These are phyloP conservation scores for Pseudogymnoascus sp. DNA, from an alignment of 2,329 filamentous ascomycete species.

Conservation along the genomic window DNA sequence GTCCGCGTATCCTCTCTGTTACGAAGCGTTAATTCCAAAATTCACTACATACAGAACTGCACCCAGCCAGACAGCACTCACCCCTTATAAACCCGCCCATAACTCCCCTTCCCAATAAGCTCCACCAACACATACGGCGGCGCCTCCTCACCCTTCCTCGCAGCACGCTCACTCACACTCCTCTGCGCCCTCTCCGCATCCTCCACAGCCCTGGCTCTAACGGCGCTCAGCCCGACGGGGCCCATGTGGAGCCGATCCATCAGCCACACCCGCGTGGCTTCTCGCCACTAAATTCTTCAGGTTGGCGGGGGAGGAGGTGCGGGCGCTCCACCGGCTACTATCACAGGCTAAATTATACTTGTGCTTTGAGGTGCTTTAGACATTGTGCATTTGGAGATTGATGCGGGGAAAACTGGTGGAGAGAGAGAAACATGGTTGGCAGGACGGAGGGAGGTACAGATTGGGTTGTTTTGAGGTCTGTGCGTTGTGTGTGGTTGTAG, in stretches of 20 bases:
- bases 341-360: not conserved
- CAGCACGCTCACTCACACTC: slow-evolving; percentile 54
- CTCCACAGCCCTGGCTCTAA: slow-evolving; percentile 54
- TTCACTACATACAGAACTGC: not conserved
- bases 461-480: not conserved
- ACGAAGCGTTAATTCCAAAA: not conserved
- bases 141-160: slow-evolving; percentile 49
- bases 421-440: not conserved
- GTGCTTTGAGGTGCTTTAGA: not conserved
- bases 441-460: not conserved
- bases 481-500: not conserved
- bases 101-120: slow-evolving; percentile 68
- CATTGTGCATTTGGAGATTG: not conserved
- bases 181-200: slow-evolving; percentile 66
- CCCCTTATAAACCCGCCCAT: slow-evolving; percentile 68
- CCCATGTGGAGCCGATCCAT: slow-evolving; percentile 32
- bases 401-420: not conserved
- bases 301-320: not conserved
- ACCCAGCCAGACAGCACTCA: slow-evolving; percentile 13
- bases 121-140: slow-evolving; percentile 62
- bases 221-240: slow-evolving; percentile 38
- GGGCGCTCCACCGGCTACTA: not conserved
- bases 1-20: slow-evolving; percentile 22
- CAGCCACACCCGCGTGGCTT: not conserved
- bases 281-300: not conserved